Conservation (phyloP, 805 yeast species). For the Crinitomyces ghanaensis region DNA sequence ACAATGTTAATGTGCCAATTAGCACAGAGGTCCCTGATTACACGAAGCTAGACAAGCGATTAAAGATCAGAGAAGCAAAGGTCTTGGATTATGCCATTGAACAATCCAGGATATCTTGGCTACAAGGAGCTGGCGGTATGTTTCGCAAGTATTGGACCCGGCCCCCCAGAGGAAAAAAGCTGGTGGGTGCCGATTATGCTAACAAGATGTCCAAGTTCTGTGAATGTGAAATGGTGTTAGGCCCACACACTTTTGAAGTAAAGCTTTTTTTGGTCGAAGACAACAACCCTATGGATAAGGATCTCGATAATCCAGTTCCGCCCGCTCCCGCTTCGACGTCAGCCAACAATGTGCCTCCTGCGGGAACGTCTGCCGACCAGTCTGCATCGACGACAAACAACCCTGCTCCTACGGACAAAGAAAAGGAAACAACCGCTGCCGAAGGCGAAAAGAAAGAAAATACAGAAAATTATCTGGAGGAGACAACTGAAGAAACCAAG, state of each 20-base stretch:
- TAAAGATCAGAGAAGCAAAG: conserved; percentile 53
- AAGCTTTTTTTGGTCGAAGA: conserved; percentile 78
- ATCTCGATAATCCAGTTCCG: no score
- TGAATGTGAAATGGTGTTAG: conserved; percentile 60
- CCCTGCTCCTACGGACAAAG: no score
- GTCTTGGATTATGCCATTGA: conserved; percentile 44
- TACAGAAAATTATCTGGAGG: no score
- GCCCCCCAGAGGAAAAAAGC: conserved; percentile 45
- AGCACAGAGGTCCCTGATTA: no score
- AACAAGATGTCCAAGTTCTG: conserved; percentile 84
- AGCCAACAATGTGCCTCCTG: no score
- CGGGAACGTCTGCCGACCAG: no score
- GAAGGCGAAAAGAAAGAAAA: no score
- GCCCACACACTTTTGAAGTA: conserved; percentile 74
- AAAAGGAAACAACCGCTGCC: no score
- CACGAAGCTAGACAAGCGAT: conserved; percentile 48
- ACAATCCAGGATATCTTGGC: conserved; percentile 60
- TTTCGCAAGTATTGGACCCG: conserved; percentile 75
- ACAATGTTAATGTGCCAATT: no score
- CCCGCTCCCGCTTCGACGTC: no score
- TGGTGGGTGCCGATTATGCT: conserved; percentile 40
- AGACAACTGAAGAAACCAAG: no score
- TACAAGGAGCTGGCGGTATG: conserved; percentile 51
- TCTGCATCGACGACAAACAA: no score
- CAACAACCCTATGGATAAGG: conserved; percentile 34